phyloP scores from a whole-genome alignment of 257 asterid genomes.

The Solanum okadae region DNA sequence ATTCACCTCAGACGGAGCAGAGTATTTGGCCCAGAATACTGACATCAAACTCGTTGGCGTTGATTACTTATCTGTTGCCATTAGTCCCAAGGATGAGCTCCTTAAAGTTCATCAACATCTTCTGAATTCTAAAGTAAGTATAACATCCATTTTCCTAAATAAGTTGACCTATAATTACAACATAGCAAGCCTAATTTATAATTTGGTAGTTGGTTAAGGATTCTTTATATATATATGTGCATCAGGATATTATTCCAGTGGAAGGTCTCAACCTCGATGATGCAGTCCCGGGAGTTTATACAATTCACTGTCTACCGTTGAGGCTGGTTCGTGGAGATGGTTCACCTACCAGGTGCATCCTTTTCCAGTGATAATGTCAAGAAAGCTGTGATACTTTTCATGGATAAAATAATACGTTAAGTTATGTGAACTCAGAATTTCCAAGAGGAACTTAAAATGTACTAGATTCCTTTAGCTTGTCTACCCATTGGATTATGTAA shows the following conservation, averaged over 20 bases:
- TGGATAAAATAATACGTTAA: background rate
- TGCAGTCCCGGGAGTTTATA: slow-evolving; percentile 16
- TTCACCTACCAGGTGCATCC: slow-evolving; percentile 35
- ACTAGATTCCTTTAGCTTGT: background rate
- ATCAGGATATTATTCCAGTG: slow-evolving; percentile 11
- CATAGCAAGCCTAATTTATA: background rate
- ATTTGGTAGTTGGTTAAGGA: background rate
- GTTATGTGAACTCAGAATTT: background rate
- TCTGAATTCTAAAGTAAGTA: slow-evolving; percentile 8
- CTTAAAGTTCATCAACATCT: slow-evolving; percentile 5
- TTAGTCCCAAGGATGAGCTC: background rate
- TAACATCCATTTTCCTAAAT: background rate
- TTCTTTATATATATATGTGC: background rate
- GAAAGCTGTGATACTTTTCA: background rate
- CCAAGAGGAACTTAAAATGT: too few species aligned
- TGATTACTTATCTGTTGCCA: slow-evolving; percentile 27
- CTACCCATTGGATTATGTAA: background rate
- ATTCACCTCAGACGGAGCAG: slow-evolving; percentile 23
- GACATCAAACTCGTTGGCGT: slow-evolving; percentile 23
- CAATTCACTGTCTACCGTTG: slow-evolving; percentile 26
- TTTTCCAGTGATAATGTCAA: slow-evolving; percentile 2
- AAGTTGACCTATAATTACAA: background rate
- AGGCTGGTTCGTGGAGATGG: slow-evolving; percentile 15
- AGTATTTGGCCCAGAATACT: slow-evolving; percentile 16
- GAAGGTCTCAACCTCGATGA: slow-evolving; percentile 23